These are phyloP conservation scores for Zangia roseola DNA, from an alignment of 768 basidiomycete genomes.

Conservation along the genomic window DNA sequence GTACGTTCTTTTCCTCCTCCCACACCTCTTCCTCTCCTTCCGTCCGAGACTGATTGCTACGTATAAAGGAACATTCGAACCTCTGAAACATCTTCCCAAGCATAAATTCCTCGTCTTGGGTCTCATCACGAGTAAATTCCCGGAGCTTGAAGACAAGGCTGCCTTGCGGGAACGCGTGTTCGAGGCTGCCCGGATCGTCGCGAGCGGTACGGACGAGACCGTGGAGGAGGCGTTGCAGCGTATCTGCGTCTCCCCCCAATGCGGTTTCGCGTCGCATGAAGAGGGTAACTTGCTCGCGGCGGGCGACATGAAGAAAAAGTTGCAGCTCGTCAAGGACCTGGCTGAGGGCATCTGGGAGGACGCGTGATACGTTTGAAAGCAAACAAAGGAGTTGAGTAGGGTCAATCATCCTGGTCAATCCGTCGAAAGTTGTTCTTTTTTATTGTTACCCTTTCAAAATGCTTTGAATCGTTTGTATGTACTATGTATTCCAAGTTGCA, in stretches of 20 bases:
- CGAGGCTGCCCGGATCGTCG: constrained; percentile 43
- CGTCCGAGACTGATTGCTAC: background rate
- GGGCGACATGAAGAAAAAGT: constrained; percentile 34
- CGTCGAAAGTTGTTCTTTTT: too few relatives aligned
- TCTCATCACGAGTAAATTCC: constrained; percentile 44
- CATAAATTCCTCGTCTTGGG: constrained; percentile 43
- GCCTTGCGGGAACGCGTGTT: constrained; percentile 40
- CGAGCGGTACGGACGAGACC: constrained; percentile 37
- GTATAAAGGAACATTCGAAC: constrained; percentile 29
- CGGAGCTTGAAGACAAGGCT: constrained; percentile 42
- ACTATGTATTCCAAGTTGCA: too few relatives aligned
- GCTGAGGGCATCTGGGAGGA: constrained; percentile 39
- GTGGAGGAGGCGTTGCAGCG: constrained; percentile 38
- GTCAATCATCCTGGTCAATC: too few relatives aligned
- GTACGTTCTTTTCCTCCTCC: constrained; percentile 17
- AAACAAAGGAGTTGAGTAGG: too few relatives aligned
- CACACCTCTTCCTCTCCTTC: background rate
- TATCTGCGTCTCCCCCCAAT: constrained; percentile 49
- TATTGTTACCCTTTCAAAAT: too few relatives aligned
- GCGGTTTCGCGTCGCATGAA: constrained; percentile 48
- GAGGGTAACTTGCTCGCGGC: constrained; percentile 42
- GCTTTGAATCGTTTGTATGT: too few relatives aligned
- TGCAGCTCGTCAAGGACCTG: constrained; percentile 33
- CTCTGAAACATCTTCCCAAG: constrained; percentile 30
- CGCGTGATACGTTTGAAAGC: constrained; percentile 8